Conservation (phyloP, 129 eudicot species). For the carrot (Daucus carota) region DNA sequence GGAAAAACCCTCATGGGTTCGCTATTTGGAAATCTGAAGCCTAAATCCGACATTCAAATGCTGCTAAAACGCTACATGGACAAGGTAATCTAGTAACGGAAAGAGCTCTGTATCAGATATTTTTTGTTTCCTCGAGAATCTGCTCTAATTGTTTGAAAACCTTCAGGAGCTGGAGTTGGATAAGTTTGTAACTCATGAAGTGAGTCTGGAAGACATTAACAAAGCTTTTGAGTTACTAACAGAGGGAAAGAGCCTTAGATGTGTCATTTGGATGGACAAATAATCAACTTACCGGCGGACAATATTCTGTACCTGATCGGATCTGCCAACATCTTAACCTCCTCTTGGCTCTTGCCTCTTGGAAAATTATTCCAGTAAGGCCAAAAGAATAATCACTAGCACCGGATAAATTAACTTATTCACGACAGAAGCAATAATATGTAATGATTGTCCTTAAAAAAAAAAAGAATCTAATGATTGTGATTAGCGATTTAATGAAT, state of each 20-base stretch:
- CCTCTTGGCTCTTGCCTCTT: too few relatives aligned
- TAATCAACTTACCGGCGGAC: neutral
- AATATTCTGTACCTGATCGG: neutral
- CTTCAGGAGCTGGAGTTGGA: conserved; percentile 30
- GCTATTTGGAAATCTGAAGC: conserved; percentile 58
- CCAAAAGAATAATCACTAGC: too few relatives aligned
- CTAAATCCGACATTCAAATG: conserved; percentile 58
- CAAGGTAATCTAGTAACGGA: conserved; percentile 39
- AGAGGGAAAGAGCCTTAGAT: conserved; percentile 29
- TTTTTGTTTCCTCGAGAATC: neutral
- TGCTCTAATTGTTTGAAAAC: neutral
- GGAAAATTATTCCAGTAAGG: too few relatives aligned
- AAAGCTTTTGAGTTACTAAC: conserved; percentile 27
- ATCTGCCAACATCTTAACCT: too few relatives aligned
- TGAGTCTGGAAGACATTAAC: conserved; percentile 26
- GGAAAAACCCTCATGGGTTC: conserved; percentile 45
- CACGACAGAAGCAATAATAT: too few relatives aligned
- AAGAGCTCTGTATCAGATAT: neutral
- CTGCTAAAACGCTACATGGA: conserved; percentile 59
- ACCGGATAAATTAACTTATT: too few relatives aligned
- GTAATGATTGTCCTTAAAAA: too few relatives aligned
- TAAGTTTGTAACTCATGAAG: conserved; percentile 32
- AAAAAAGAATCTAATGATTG: too few relatives aligned
- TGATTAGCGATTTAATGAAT: too few relatives aligned
- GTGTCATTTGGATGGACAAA: conserved; percentile 49